Base-by-base conservation (phyloP, 1,284 basidiomycete species). In the Leccinum solheimii region DNA sequence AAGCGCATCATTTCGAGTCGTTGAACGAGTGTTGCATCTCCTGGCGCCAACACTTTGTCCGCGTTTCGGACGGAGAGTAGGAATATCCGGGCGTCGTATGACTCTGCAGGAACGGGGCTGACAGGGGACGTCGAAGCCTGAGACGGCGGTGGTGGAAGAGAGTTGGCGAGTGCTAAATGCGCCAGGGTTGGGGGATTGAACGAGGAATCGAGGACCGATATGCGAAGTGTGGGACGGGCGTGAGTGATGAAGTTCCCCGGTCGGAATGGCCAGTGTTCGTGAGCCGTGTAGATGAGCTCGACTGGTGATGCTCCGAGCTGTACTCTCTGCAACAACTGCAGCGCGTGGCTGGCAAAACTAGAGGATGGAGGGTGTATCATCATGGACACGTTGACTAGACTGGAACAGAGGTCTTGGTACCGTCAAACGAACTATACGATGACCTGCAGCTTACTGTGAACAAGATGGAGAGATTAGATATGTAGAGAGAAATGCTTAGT, bases 101-200 rank as follows among this genome's bases (percentile, higher is more conserved):
- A 43, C 27, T 65, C 56, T 1, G 53, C 34, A 49, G 64, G 54
- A 21, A 66, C 40, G 11, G 60, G 48, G 10, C 66, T 57, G 11
- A 58, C 26, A 60, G 45, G 32, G 26, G 19, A 11, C 11, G 38
- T 40, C 4, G 19, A 11, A 32, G 30, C 30, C 30, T 32, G 45
- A 14, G 30, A 57, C 58, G 59, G 68, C 1, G 8, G 0, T 3
- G 30, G 80, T 23, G 75, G 75, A 1, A 63, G 70, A 4, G 80
- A 78, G 60, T 81, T 83, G 19, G 87, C 87, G 52, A 98, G 86
- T 0, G 91, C 88, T 59, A 91, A 82, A 72, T 99, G 96, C 0
- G 97, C 95, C 11, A 83, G 75, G 0, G 93, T 95, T 0, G 97
- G 97, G 2, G 97, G 96, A 70, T 99, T 98, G 79, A 95, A 98